Conservation (phyloP, 2,329 filamentous ascomycete species). For the Orbilia quercus region DNA sequence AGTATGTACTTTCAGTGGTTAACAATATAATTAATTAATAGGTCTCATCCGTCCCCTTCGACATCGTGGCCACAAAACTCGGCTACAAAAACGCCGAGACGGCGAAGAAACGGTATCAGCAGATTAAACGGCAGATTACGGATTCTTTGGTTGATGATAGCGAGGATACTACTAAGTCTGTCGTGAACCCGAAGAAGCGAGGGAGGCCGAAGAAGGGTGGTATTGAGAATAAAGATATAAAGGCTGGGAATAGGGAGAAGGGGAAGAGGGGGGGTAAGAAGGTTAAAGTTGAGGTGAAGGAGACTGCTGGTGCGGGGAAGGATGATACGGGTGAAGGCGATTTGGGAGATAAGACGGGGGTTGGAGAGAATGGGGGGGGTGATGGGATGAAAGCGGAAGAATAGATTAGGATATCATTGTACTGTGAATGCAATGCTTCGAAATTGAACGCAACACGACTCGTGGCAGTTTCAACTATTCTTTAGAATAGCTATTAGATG, state of each 20-base stretch:
- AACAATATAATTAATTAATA: no score
- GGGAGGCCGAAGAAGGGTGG: conserved; percentile 23
- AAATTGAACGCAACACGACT: no score
- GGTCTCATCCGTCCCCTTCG: conserved; percentile 11
- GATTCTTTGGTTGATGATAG: conserved; percentile 2
- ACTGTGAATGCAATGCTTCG: no score
- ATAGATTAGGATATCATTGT: no score
- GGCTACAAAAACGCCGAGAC: conserved; percentile 33
- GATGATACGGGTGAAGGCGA: background rate
- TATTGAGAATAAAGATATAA: no score
- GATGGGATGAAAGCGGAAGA: background rate
- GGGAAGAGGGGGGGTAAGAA: conserved; percentile 3
- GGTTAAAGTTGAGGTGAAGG: background rate
- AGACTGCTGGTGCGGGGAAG: background rate
- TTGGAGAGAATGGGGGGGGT: no score
- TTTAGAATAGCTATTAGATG: no score
- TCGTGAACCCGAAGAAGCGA: conserved; percentile 12
- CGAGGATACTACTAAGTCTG: background rate
- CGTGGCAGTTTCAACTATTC: no score
- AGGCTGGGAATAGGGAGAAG: background rate
- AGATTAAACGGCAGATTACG: conserved; percentile 23
- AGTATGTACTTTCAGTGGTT: no score
- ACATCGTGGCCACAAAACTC: conserved; percentile 18
- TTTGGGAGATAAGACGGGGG: no score
- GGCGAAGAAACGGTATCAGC: conserved; percentile 24